Evolutionary conservation across 2,329 filamentous ascomycete genomes (phyloP).

Genomic region (Phyllosticta paracitricarpa): DNA sequence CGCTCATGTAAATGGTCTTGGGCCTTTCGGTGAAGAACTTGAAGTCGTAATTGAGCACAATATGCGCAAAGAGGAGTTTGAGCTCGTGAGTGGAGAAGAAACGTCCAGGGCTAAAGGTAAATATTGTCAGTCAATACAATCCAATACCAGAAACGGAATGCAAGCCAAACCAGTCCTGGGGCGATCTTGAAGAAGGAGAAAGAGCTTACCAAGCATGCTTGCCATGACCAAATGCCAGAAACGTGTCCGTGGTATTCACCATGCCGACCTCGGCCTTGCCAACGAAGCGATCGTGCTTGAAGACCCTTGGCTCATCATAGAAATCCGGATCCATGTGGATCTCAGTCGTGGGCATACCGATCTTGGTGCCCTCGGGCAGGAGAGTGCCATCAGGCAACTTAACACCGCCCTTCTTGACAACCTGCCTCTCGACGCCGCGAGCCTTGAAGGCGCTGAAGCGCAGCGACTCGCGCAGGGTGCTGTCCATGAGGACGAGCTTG

Average conservation of each 20-base stretch:
- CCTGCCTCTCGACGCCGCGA: constrained; percentile 39
- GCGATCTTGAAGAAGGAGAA: constrained; percentile 14
- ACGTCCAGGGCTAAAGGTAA: constrained; percentile 22
- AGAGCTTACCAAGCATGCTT: constrained; percentile 33
- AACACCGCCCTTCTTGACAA: constrained; percentile 17
- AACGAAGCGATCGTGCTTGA: constrained; percentile 19
- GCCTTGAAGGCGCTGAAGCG: constrained; percentile 39
- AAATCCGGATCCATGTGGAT: constrained; percentile 14
- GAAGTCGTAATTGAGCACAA: constrained; percentile 30
- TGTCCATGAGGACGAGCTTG: constrained; percentile 39
- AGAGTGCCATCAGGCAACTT: neutral
- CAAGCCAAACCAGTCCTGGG: no score
- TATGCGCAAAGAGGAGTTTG: constrained; percentile 27
- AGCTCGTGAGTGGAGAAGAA: constrained; percentile 29
- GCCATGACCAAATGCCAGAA: constrained; percentile 49
- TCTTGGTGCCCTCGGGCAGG: constrained; percentile 9
- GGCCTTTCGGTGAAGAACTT: constrained; percentile 19
- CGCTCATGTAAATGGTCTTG: constrained; percentile 14
- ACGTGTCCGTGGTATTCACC: constrained; percentile 43
- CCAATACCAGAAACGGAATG: neutral
- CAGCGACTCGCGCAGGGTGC: constrained; percentile 45
- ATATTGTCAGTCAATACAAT: constrained; percentile 7
- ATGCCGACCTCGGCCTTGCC: constrained; percentile 37
- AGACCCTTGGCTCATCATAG: constrained; percentile 11
- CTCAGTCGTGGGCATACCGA: constrained; percentile 14